These are phyloP conservation scores for Tanacetum coccineum DNA, from an alignment of 129 eudicot species.

Conservation along the genomic window DNA sequence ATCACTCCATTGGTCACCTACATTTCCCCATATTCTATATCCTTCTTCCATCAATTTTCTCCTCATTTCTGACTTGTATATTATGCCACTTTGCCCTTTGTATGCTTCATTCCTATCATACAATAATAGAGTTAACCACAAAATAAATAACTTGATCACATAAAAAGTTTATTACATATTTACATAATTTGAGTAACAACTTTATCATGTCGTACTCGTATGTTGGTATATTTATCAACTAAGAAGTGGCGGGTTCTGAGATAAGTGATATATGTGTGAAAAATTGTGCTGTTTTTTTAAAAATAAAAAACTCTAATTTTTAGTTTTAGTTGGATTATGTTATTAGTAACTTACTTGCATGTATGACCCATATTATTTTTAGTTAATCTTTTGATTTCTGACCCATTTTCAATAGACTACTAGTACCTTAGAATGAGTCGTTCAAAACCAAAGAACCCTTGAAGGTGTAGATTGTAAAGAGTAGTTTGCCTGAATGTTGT, in stretches of 20 bases:
- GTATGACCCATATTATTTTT: too few species aligned
- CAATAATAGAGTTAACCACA: background rate
- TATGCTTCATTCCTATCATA: conserved; percentile 43
- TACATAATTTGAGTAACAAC: too few species aligned
- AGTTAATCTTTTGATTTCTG: too few species aligned
- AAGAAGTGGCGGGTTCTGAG: too few species aligned
- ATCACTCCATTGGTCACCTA: conserved; percentile 99
- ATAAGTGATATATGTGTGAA: too few species aligned
- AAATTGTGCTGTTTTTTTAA: too few species aligned
- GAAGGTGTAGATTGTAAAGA: conserved; percentile 38
- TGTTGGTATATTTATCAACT: too few species aligned
- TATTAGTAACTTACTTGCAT: too few species aligned
- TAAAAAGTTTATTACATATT: too few species aligned
- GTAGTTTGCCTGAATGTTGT: conserved; percentile 47
- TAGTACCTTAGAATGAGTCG: conserved; percentile 69
- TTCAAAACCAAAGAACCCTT: conserved; percentile 67
- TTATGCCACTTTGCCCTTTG: conserved; percentile 55
- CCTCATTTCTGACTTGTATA: conserved; percentile 61
- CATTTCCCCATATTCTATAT: conserved; percentile 82
- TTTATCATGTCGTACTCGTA: too few species aligned
- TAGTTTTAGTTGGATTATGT: background rate
- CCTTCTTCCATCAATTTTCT: conserved; percentile 63
- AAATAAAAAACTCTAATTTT: too few species aligned
- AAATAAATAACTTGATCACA: too few species aligned
- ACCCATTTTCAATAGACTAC: background rate